These are phyloP conservation scores for Avena insularis DNA, from an alignment of 176 grass and related monocot genomes.

Conservation along the genomic window DNA sequence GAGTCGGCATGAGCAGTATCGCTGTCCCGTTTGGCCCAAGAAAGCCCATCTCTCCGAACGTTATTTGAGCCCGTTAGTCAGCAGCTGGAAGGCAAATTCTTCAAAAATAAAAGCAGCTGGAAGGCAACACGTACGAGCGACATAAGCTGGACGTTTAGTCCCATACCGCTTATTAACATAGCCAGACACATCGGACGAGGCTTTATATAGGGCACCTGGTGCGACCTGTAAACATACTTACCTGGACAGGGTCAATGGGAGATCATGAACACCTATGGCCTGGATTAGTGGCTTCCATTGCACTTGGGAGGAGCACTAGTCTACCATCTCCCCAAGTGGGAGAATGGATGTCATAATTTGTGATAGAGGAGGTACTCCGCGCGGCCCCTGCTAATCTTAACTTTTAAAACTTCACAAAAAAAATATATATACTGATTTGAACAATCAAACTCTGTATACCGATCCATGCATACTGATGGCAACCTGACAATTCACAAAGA, in stretches of 20 bases:
- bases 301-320: not conserved
- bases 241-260: not conserved
- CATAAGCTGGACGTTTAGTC: not conserved
- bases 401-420: too few relatives aligned
- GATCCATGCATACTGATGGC: too few relatives aligned
- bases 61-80: not conserved
- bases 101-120: not conserved
- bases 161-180: not conserved
- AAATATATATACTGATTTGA: too few relatives aligned
- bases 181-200: not conserved
- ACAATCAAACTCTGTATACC: too few relatives aligned
- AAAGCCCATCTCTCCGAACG: not conserved
- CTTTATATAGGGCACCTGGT: not conserved
- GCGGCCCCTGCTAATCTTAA: too few relatives aligned
- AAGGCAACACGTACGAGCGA: not conserved
- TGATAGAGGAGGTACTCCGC: constrained; percentile 8
- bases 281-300: not conserved
- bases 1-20: not conserved
- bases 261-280: not conserved
- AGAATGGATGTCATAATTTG: constrained; percentile 52
- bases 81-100: not conserved
- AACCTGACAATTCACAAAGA: too few relatives aligned
- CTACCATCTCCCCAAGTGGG: constrained; percentile 30
- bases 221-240: not conserved
- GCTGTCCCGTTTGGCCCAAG: not conserved